phyloP scores from a whole-genome alignment of 805 yeast species.

The Wickerhamiella azyma region DNA sequence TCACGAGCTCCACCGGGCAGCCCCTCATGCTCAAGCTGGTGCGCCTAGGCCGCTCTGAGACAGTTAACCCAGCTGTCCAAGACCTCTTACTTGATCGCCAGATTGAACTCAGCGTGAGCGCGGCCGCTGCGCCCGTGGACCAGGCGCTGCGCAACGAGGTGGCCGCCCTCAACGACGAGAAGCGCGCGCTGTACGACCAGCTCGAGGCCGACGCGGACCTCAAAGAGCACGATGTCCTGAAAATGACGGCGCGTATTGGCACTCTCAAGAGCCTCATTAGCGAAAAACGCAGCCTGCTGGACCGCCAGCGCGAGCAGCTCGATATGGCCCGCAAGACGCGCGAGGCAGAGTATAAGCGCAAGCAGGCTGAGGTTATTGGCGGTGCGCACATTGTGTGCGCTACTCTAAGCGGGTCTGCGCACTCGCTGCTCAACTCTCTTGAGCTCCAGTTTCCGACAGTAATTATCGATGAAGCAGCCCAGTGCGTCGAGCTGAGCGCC shows the following conservation, averaged over 20 bases:
- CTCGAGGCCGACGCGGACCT: not conserved
- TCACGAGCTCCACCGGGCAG: constrained; percentile 32
- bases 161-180: constrained; percentile 13
- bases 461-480: constrained; percentile 94
- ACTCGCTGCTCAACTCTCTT: constrained; percentile 62
- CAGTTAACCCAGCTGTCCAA: constrained; percentile 65
- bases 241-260: constrained; percentile 16
- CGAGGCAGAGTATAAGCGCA: constrained; percentile 62
- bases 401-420: constrained; percentile 89
- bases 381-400: constrained; percentile 81
- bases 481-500: constrained; percentile 84
- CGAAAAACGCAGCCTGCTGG: constrained; percentile 58
- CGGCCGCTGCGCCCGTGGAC: constrained; percentile 20
- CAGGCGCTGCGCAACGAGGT: constrained; percentile 31
- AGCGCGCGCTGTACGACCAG: constrained; percentile 12
- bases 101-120: constrained; percentile 36
- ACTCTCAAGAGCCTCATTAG: constrained; percentile 34
- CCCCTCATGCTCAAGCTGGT: constrained; percentile 52
- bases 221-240: not conserved
- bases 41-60: constrained; percentile 82
- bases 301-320: constrained; percentile 62
- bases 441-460: constrained; percentile 78
- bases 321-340: constrained; percentile 56
- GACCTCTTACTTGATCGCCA: constrained; percentile 77
- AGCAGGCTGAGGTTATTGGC: constrained; percentile 57